Base-by-base conservation (phyloP, 495 filamentous ascomycete genomes). In the Xylaria grammica region DNA sequence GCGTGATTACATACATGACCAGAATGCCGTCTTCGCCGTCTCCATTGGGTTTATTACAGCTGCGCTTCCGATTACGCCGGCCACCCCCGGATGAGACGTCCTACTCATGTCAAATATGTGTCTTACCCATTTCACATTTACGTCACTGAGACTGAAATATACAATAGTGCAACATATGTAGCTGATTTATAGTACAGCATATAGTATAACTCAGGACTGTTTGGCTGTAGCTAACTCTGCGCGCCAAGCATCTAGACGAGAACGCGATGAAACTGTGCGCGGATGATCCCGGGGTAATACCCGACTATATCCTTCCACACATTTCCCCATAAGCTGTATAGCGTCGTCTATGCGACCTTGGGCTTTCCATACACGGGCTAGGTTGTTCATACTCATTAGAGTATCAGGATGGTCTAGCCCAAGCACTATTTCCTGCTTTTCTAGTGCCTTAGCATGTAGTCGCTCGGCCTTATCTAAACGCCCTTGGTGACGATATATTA, bases 371-470 rank as follows among this genome's bases (percentile, higher is more conserved):
- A 69, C 79, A n/a, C 13, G 67, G 13, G 78, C 77, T 3, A 84
- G 70, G 62, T 81, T 80, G 22, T 22, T 52, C 71, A 82, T 82
- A 38, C 68, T 77, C 1, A 34, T 69, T 54, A 83, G 60, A 19
- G 76, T 82, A 20, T 65, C 11, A 20, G 78, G 77, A 75, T 84
- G 77, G 29, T 80, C 72, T 11, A 49, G 40, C 2, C 82, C 77
- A 9, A 82, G 63, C 38, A 68, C 42, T 63, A n/a, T 69, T 62
- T 72, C 74, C 0, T 50, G 66, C 2, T 52, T 72, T 58, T 78
- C 70, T 15, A 83, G 27, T 19, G 75, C 74, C 61, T 74, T 68
- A 8, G 71, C 57, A 17, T 72, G 9, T n/a, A 82, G 57, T 53
- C 56, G 13, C 58, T 77, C 72, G 9, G 75, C 77, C 52, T 82